Evolutionary conservation across 2,329 filamentous ascomycete species (phyloP), one percentile per base, ranked within the genome.

Genomic region (Karstenula rhodostoma): DNA sequence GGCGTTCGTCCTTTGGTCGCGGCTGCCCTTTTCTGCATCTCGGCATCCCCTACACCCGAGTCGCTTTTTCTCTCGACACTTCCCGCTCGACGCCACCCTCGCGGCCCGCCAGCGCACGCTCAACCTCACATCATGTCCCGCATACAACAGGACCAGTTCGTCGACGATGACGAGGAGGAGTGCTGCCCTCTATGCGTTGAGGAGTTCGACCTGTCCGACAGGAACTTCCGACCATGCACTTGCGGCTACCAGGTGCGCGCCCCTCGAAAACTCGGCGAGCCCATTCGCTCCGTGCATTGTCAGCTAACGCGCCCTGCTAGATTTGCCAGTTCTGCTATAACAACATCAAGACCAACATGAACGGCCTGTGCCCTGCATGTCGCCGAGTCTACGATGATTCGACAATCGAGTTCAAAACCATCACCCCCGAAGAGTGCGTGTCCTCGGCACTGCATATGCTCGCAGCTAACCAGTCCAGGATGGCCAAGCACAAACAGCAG

Each of bases 321-420:
- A 94, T 99, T 78, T 99, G 95, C 80, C 96, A 99, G 84, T 99
- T 99, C 81, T 99, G 95, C 82, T 99, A 94, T 84, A 97, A 99
- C 81, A 99, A 98, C 78, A 96, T 99, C 78, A 96, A 96, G 81
- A 96, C 91, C 71, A 97, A 97, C 72, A 93, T 97, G 86, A 98
- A 97, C 76, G 94, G 94, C 37, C 86, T 97, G 59, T 99, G 95
- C 79, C 95, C 95, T n/a, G 96, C 96, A 68, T 99, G 95, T 78
- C 89, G 95, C 80, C 87, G 95, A 77, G 90, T 93, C 6, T 99
- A 99, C 78, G 93, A 97, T 78, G 96, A 99, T 70, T 94, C 94
- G 77, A 96, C 93, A 32, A 98, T 99, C 77, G 89, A 97, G 79
- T 99, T 93, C 87, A 97, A 97, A 80, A 90, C 95, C 58, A 92